Evolutionary conservation across 2,329 filamentous ascomycete genomes (phyloP), one percentile per base, ranked within the genome.

Genomic region (Microcyclosporella mali): DNA sequence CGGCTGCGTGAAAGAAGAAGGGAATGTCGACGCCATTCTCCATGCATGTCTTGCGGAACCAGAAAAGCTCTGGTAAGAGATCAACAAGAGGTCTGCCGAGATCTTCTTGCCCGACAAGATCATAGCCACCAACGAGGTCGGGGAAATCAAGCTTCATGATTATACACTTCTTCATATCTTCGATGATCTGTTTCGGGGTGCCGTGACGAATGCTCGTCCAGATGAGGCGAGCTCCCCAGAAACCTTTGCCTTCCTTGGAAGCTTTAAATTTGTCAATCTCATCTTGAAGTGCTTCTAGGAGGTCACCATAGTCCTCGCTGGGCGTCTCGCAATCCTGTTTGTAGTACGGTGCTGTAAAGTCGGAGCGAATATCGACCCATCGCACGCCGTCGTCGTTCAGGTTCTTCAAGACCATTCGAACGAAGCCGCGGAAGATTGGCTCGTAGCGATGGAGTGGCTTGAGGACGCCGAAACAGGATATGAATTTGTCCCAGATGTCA

Each of bases 1-100:
- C 89, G 51, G 89, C 90, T 0, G 90, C 89, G 63, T 95, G 89
- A 70, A 97, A 94, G 71, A 94, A 94, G 70, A 95, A 95, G 1
- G 90, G 90, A 8, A 98, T 81, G 37, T 88, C 79, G 29, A 95
- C 77, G 2, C 77, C 79, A 57, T 88, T 82, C 59, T 85, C 75
- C 1, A 79, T 77, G 62, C 88, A 95, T 56, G 84, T 79, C 64
- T 90, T 89, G 51, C 82, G 82, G 74, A 97, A 95, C 88, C 88
- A 95, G 65, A 95, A 90, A 0, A 97, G 70, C 58, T 94, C 80
- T 0, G 89, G 88, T 0, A 90, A 75, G 3, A 94, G 69, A 53
- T 92, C 85, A 21, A 76, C 73, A 18, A 95, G 76, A 0, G 88
- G 75, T 10, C 85, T 78, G 1, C 88, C 89, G 1, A 75, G 64